These are phyloP conservation scores for Linnemannia elongata DNA, from an alignment of 192 early-diverging fungal species.

Conservation along the genomic window DNA sequence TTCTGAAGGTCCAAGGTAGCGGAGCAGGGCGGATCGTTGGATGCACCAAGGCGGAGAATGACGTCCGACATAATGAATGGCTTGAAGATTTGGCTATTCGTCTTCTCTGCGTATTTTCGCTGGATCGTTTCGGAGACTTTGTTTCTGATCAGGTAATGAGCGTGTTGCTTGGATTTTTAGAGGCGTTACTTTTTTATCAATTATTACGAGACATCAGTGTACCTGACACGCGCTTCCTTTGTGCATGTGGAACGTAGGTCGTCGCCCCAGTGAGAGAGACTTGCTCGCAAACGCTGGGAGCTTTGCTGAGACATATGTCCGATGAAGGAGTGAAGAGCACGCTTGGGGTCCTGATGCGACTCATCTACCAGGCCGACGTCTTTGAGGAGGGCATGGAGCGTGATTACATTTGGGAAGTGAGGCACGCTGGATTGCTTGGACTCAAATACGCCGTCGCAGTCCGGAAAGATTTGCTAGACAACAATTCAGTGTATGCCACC, in stretches of 20 bases:
- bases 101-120: constrained; percentile 92
- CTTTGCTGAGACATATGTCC: constrained; percentile 74
- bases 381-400: constrained; percentile 47
- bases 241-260: constrained; percentile 58
- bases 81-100: constrained; percentile 91
- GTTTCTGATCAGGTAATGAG: constrained; percentile 84
- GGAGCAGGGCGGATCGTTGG: constrained; percentile 84
- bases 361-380: constrained; percentile 72
- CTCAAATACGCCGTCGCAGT: constrained; percentile 96
- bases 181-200: neutral
- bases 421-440: constrained; percentile 93
- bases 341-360: constrained; percentile 76
- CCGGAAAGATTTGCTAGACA: constrained; percentile 84
- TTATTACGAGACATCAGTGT: neutral
- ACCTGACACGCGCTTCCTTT: neutral
- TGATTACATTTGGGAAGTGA: constrained; percentile 87
- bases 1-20: constrained; percentile 88
- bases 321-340: constrained; percentile 71
- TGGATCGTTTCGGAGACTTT: constrained; percentile 98
- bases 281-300: constrained; percentile 86
- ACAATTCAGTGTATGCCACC: constrained; percentile 24
- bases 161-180: neutral
- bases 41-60: constrained; percentile 68
- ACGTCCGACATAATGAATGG: constrained; percentile 77
- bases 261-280: constrained; percentile 97